Base-by-base conservation (phyloP, 1,284 basidiomycete genomes). In the Xerocomus amazonicus region DNA sequence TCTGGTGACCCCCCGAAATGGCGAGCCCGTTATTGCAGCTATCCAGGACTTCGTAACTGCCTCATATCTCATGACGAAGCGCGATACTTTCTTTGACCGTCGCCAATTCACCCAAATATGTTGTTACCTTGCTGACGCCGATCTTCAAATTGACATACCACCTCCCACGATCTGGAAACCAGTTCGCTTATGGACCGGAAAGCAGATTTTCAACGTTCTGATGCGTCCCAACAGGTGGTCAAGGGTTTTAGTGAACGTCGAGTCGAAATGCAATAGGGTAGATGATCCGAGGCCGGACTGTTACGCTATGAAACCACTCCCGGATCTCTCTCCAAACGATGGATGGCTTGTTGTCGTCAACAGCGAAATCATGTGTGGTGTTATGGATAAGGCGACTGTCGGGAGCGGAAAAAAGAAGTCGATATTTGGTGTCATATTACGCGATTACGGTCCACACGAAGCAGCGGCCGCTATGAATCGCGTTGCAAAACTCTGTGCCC, bases 381-480 rank as follows among this genome's bases (percentile, higher is more conserved):
- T 96, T 9, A 97, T 99, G 82, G 97, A 99, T 75, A 99, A 99
- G 74, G 92, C 92, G 17, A 98, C 94, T 0, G 91, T 99, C 6
- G 97, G 97, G 51, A 92, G 93, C 62, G 97, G 97, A 48, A 99
- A 99, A 80, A 99, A 99, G 78, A 98, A 97, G 68, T 97, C 93
- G 2, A 92, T 99, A 33, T 99, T 99, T 62, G 96, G 96, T 56
- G 92, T 98, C 45, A 97, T 99, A 60, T 81, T 98, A 72, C 81
- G 97, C 53, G 97, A 99, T 70, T 99, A 97, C 68, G 97, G 97
- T 8, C 81, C 92, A 2, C 87, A 97, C 63, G 94, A 94, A 66
- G 96, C 97, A 0, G 92, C 95, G 1, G 78, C 83, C 27, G 95
- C 95, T 13, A 99, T 99, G 97, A 96, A 95, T 67, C 81, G 95